phyloP scores from a whole-genome alignment of 768 basidiomycete genomes.

The Podaxis sp. region DNA sequence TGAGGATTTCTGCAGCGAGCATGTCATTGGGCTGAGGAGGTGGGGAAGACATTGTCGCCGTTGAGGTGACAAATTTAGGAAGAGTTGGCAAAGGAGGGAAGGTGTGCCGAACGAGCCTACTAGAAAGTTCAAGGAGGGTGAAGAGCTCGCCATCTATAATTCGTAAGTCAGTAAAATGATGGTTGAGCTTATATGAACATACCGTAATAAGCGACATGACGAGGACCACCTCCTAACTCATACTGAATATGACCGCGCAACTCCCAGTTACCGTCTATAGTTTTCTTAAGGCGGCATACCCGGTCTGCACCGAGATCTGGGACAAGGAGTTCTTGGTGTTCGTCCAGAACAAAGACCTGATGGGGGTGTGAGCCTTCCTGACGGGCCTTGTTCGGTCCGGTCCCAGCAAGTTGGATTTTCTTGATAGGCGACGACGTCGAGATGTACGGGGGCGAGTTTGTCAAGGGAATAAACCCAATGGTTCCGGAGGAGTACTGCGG shows the following conservation, averaged over 20 bases:
- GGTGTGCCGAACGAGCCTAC: constrained; percentile 53
- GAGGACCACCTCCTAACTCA: constrained; percentile 64
- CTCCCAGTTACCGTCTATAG: constrained; percentile 44
- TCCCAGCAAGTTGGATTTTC: constrained; percentile 45
- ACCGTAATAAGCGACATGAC: constrained; percentile 70
- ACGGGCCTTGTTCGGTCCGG: constrained; percentile 64
- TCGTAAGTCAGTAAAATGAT: not conserved
- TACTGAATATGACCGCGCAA: constrained; percentile 47
- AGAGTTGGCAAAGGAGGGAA: constrained; percentile 43
- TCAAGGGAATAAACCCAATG: constrained; percentile 56
- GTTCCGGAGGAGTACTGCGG: constrained; percentile 69
- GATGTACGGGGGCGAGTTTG: constrained; percentile 47
- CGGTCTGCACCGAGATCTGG: constrained; percentile 78
- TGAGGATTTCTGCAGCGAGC: constrained; percentile 70
- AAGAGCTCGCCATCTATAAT: constrained; percentile 60
- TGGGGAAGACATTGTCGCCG: constrained; percentile 48
- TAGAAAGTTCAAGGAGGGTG: constrained; percentile 67
- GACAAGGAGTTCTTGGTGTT: constrained; percentile 59
- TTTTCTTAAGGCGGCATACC: constrained; percentile 55
- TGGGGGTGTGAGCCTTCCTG: constrained; percentile 80
- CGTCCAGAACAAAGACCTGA: constrained; percentile 56
- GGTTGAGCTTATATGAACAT: constrained; percentile 20
- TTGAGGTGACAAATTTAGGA: constrained; percentile 43
- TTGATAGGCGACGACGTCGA: constrained; percentile 26
- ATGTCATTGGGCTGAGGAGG: constrained; percentile 46